A percentile compares a stretch with the other conserved stretches of the same genome.
Evolutionary conservation across 1,139 yeast species (phyloP).

Genomic region (Diutina pseudorugosa): DNA sequence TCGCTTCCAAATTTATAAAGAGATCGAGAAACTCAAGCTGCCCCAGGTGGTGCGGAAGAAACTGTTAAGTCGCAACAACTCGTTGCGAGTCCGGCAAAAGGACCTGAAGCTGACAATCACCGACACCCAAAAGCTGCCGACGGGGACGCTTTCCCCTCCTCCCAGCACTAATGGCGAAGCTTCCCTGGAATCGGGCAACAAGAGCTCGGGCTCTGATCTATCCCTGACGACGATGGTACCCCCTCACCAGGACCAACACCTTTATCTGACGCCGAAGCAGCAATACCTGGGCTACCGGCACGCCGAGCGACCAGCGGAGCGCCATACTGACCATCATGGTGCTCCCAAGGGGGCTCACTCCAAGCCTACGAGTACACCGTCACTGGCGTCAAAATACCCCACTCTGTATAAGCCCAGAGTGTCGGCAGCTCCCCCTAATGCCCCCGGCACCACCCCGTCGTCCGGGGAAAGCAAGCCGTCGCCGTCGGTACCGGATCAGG

Average conservation of each 20-base stretch:
- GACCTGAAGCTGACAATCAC: slow-evolving; percentile 1
- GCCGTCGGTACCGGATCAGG: background rate
- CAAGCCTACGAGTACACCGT: background rate
- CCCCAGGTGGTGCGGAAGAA: background rate
- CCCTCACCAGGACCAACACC: background rate
- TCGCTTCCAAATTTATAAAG: slow-evolving; percentile 81
- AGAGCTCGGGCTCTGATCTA: background rate
- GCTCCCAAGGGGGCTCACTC: background rate
- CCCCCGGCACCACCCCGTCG: background rate
- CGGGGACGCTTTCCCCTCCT: background rate
- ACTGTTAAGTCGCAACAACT: background rate
- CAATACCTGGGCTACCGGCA: background rate
- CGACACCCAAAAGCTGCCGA: background rate
- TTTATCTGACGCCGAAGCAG: background rate
- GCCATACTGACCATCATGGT: background rate
- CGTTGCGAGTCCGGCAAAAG: background rate
- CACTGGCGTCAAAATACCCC: background rate
- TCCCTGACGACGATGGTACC: background rate
- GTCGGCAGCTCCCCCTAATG: background rate
- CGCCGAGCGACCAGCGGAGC: background rate
- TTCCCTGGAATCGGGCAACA: too few relatives aligned
- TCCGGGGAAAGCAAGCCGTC: background rate
- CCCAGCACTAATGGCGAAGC: background rate
- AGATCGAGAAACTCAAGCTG: slow-evolving; percentile 52
- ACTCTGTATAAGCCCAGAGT: slow-evolving; percentile 1